Percentiles rank a stretch among this genome's conserved stretches.
Conservation (phyloP, 164 flowering plant genomes). For the Vitis vinifera region DNA sequence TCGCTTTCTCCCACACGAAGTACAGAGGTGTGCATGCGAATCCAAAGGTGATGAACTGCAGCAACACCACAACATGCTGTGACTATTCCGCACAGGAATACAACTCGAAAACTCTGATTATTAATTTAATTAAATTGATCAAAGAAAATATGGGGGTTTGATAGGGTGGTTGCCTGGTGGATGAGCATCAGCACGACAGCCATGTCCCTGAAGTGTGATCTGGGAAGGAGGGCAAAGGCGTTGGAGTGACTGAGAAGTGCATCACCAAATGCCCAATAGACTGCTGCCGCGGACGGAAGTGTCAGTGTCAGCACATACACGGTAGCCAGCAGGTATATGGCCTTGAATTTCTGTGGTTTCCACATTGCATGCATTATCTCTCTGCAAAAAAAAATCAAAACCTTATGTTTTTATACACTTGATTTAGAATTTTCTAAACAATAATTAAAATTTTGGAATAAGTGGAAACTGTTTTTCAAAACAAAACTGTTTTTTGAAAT, state of each 20-base stretch:
- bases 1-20: slow-evolving; percentile 98
- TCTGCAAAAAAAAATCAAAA: slow-evolving; percentile 33
- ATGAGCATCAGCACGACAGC: slow-evolving; percentile 95
- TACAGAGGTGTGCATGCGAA: slow-evolving; percentile 97
- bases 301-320: slow-evolving; percentile 88
- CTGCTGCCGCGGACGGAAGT: slow-evolving; percentile 81
- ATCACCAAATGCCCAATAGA: slow-evolving; percentile 97
- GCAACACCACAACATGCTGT: background rate
- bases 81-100: too few species aligned
- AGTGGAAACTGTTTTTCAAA: too few species aligned
- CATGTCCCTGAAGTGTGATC: slow-evolving; percentile 63
- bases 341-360: slow-evolving; percentile 96
- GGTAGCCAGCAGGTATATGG: slow-evolving; percentile 81
- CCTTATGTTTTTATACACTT: too few species aligned
- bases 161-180: slow-evolving; percentile 58
- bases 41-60: slow-evolving; percentile 97
- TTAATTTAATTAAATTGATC: too few species aligned
- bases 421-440: too few species aligned
- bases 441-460: too few species aligned
- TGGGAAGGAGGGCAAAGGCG: slow-evolving; percentile 90
- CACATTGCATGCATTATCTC: slow-evolving; percentile 99
- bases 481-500: too few species aligned
- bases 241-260: slow-evolving; percentile 89
- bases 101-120: too few species aligned
- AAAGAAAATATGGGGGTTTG: too few species aligned